phyloP scores from a whole-genome alignment of 1,284 basidiomycete species.

The Volvariella surrecta region DNA sequence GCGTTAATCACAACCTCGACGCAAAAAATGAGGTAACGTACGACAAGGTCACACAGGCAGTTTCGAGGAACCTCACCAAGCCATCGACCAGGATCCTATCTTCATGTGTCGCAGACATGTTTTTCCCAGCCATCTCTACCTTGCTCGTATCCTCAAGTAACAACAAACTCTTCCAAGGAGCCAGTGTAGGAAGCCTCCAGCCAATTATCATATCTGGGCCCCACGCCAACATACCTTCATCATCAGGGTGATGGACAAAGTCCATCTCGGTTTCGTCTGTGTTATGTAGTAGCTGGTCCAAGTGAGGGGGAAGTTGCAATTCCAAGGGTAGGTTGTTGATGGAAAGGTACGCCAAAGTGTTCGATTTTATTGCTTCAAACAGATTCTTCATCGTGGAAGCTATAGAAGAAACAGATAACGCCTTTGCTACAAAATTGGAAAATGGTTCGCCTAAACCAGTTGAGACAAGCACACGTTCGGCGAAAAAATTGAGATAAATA shows the following conservation, averaged over 20 bases:
- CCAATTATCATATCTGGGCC: constrained; percentile 60
- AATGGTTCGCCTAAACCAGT: constrained; percentile 39
- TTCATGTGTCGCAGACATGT: constrained; percentile 52
- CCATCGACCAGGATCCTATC: constrained; percentile 63
- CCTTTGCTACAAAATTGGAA: constrained; percentile 44
- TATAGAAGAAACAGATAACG: constrained; percentile 60
- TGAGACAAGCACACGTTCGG: too few relatives aligned
- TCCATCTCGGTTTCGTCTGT: constrained; percentile 49
- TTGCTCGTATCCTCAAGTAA: constrained; percentile 61
- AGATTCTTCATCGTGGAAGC: constrained; percentile 68
- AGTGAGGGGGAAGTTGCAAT: constrained; percentile 73
- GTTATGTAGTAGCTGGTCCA: constrained; percentile 58
- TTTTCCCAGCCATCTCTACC: constrained; percentile 51
- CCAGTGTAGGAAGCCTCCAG: constrained; percentile 64
- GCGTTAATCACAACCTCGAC: constrained; percentile 4
- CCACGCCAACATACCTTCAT: constrained; percentile 49
- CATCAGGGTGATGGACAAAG: constrained; percentile 25
- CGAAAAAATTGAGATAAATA: constrained; percentile 16
- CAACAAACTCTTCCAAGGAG: constrained; percentile 91
- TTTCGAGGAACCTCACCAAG: constrained; percentile 59
- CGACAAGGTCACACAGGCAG: constrained; percentile 57
- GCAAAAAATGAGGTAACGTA: constrained; percentile 15
- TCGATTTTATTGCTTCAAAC: constrained; percentile 67
- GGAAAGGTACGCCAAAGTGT: constrained; percentile 64
- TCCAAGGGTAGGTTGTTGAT: constrained; percentile 73